Percentiles rank a stretch among this genome's conserved stretches.
Evolutionary conservation across 768 basidiomycete species (phyloP).

Genomic region (Boletus edulis): DNA sequence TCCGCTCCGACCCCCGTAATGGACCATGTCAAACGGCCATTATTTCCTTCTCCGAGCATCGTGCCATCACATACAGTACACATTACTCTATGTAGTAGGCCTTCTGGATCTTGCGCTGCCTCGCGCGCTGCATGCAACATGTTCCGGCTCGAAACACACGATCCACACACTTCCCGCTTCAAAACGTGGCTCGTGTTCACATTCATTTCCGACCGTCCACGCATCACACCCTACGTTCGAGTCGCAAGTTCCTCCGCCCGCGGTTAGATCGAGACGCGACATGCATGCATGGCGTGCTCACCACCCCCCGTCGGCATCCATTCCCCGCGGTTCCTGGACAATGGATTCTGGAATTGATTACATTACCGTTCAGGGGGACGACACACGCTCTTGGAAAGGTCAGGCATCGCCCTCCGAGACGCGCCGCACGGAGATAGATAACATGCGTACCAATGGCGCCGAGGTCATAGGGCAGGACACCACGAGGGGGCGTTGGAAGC

Average conservation of each 20-base stretch:
- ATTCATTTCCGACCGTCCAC: constrained; percentile 23
- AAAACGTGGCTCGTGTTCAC: constrained; percentile 11
- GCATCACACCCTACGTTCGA: neutral
- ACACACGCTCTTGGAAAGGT: neutral
- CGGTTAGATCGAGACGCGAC: neutral
- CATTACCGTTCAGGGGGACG: constrained; percentile 2
- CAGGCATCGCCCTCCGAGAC: constrained; percentile 5
- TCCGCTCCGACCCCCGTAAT: constrained; percentile 20
- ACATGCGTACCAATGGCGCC: constrained; percentile 10
- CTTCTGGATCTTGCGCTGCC: constrained; percentile 20
- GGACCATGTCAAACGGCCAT: constrained; percentile 9
- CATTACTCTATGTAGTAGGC: constrained; percentile 8
- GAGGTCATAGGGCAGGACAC: constrained; percentile 21
- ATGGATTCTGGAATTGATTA: neutral
- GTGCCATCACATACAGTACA: constrained; percentile 9
- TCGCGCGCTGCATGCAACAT: constrained; percentile 22
- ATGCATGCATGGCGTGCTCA: constrained; percentile 5
- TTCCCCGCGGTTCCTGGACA: constrained; percentile 5
- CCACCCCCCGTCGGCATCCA: constrained; percentile 1
- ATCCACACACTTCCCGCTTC: constrained; percentile 16
- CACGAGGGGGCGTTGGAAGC: constrained; percentile 17
- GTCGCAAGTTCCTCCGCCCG: constrained; percentile 6
- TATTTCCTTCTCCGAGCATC: constrained; percentile 14
- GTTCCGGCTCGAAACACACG: constrained; percentile 29
- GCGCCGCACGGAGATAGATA: constrained; percentile 8